Percentiles rank a stretch among this genome's conserved stretches.
phyloP scores from a whole-genome alignment of 139 green algal genomes.

The Zygnema cylindricum region DNA sequence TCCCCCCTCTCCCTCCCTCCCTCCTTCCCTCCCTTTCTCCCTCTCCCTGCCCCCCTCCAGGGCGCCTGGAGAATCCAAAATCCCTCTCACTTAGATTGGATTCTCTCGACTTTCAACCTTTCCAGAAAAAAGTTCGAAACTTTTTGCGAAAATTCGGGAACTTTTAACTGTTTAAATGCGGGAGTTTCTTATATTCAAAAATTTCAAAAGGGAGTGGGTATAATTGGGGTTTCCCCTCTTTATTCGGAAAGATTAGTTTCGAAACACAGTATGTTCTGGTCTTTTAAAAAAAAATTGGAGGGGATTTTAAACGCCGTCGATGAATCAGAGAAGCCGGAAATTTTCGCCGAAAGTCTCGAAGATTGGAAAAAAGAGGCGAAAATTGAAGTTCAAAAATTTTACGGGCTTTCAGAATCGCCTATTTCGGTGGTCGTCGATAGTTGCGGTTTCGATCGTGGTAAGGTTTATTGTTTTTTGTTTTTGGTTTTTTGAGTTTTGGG shows the following conservation, averaged over 20 bases:
- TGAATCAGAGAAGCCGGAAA: conserved; percentile 23
- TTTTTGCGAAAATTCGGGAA: conserved; percentile 10
- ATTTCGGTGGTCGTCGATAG: too few species aligned
- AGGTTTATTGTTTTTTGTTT: too few species aligned
- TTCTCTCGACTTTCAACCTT: conserved; percentile 40
- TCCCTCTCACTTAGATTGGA: not conserved
- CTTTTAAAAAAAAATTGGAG: not conserved
- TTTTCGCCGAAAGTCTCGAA: not conserved
- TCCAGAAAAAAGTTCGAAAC: not conserved
- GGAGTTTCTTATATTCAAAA: not conserved
- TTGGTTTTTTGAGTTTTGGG: too few species aligned
- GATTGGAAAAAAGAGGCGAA: conserved; percentile 23
- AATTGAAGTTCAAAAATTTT: not conserved
- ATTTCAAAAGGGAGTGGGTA: not conserved
- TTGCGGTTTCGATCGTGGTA: too few species aligned
- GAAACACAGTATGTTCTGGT: conserved; percentile 38
- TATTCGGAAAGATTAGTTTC: not conserved
- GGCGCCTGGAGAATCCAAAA: conserved; percentile 9
- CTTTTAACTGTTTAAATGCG: conserved; percentile 28
- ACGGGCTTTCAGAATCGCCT: too few species aligned
- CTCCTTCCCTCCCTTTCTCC: too few species aligned
- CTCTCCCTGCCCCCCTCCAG: not conserved
- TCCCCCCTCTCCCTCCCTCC: too few species aligned
- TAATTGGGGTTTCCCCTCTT: conserved; percentile 6
- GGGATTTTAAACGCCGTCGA: conserved; percentile 30